phyloP scores from a whole-genome alignment of 2,329 filamentous ascomycete species.

The Paraphoma chrysanthemicola region DNA sequence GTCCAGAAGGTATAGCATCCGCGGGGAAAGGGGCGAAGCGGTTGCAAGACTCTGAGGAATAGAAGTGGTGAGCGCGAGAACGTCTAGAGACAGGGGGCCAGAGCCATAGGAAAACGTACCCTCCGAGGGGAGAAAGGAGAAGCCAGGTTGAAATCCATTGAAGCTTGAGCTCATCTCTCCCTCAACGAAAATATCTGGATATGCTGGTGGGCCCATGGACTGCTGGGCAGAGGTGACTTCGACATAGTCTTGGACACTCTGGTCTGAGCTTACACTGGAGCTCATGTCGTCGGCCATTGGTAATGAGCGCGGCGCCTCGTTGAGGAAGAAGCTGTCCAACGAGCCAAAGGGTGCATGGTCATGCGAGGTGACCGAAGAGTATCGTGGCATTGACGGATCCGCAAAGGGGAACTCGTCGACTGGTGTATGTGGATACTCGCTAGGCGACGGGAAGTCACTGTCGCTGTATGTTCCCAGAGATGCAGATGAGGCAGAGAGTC shows the following conservation, averaged over 20 bases:
- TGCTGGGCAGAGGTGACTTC: slow-evolving; percentile 47
- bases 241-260: slow-evolving; percentile 53
- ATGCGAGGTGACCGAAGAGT: slow-evolving; percentile 40
- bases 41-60: slow-evolving; percentile 55
- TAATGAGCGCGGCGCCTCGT: slow-evolving; percentile 44
- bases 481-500: slow-evolving; percentile 53
- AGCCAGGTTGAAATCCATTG: slow-evolving; percentile 47
- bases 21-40: slow-evolving; percentile 70
- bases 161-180: slow-evolving; percentile 49
- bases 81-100: slow-evolving; percentile 46
- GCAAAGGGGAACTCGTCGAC: slow-evolving; percentile 52
- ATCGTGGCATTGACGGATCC: slow-evolving; percentile 48
- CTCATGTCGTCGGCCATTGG: slow-evolving; percentile 51
- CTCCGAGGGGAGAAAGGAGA: slow-evolving; percentile 50
- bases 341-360: slow-evolving; percentile 47
- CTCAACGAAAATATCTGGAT: slow-evolving; percentile 48
- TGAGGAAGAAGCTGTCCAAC: slow-evolving; percentile 45
- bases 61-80: slow-evolving; percentile 49
- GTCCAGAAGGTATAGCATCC: slow-evolving; percentile 87
- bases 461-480: slow-evolving; percentile 57
- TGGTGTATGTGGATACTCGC: slow-evolving; percentile 56
- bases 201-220: slow-evolving; percentile 43
- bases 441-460: slow-evolving; percentile 56
- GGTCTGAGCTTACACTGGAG: slow-evolving; percentile 56
- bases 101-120: slow-evolving; percentile 51